Conservation (phyloP, 805 yeast genomes). For the Pichia occidentalis region DNA sequence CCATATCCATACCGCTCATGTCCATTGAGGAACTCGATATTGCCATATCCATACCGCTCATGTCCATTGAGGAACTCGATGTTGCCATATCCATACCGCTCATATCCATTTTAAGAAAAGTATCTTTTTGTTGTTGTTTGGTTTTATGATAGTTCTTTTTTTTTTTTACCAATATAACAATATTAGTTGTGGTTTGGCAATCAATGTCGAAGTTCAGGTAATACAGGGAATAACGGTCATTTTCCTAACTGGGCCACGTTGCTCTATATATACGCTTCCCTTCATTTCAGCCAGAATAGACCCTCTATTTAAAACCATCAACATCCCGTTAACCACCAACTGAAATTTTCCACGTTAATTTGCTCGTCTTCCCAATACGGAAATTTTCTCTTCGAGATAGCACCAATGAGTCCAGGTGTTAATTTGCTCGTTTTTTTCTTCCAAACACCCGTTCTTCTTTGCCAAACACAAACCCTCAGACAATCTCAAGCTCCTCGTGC, state of each 20-base stretch:
- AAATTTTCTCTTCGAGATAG: no score
- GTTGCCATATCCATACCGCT: conserved; percentile 8
- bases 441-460: no score
- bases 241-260: no score
- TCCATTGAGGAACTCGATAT: not conserved
- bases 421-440: conserved; percentile 1
- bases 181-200: not conserved
- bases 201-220: no score
- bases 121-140: no score
- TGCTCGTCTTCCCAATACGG: conserved; percentile 9
- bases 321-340: not conserved
- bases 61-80: not conserved
- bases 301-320: not conserved
- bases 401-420: no score
- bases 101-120: conserved; percentile 1
- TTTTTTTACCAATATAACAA: not conserved
- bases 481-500: no score
- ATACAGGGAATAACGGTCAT: no score
- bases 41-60: conserved; percentile 4
- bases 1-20: conserved; percentile 17
- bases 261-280: no score
- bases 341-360: not conserved
- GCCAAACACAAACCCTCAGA: no score
- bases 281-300: no score
- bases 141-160: not conserved